Evolutionary conservation across 805 yeast genomes (phyloP), one percentile per base, ranked within the genome.

Genomic region (Lachancea sp.): DNA sequence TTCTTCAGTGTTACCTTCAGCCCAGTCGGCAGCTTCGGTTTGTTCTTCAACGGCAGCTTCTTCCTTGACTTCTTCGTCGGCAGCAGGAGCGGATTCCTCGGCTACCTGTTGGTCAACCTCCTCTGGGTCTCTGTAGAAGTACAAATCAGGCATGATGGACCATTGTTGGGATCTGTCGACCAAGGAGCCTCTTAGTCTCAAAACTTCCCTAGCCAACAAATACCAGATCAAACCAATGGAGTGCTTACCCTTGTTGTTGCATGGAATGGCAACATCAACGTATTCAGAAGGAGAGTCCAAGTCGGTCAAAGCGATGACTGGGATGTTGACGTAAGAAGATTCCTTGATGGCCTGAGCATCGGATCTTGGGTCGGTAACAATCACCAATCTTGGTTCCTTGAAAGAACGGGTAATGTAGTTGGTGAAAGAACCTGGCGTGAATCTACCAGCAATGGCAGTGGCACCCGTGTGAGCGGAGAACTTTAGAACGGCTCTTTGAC

Each of bases 41-140:
- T 70, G 77, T 63, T 79, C 87, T 64, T 79, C 74, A 45, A 78
- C 71, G 65, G 81, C 87, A 63, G 78, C 86, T 60, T 74, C 78
- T 58, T 79, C 77, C 61, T 71, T 75, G 57, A 69, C 71, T 52
- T 75, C 72, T 56, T 69, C 73, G 59, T 71, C 74, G 61, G 80
- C 80, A 78, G 82, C 81, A 69, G 77, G 87, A 61, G 74, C 78
- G 55, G 71, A 75, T 63, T 74, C 82, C 65, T 78, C 84, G 60
- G 76, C 77, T 60, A 71, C 76, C 58, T 73, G 78, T 64, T 71
- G 72, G 76, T 87, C 96, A 72, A 84, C 83, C 77, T 92, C 99
- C 79, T 90, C 97, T 68, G 99, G 98, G 78, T 92, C 96, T 83
- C 99, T 92, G 97, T 92, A 92, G 89, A 92, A 92, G 89, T 89